Base-by-base conservation (phyloP, 73 alveolate species). In the Halteria grandinella region DNA sequence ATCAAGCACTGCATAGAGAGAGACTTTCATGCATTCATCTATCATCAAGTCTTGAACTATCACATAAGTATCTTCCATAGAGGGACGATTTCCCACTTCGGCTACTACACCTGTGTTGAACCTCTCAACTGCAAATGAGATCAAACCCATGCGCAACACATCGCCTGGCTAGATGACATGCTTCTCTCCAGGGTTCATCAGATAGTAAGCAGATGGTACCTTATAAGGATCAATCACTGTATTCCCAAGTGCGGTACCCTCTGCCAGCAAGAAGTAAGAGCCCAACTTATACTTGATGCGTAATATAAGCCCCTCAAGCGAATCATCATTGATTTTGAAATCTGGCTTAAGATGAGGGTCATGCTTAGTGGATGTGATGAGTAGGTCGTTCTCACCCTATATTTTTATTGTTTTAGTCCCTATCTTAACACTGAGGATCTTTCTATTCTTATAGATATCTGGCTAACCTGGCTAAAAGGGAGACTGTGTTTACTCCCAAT, bases 1-100 rank as follows among this genome's bases (percentile, higher is more conserved):
- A 64, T 92, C 98, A 39, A 69, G 85, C 14, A 92, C 92, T 29
- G 91, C 96, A 41, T 75, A 85, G 55, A 75, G 50, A 12, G 87
- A 55, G 51, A 76, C 64, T 20, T 78, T 79, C 63, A 87, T 32
- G 28, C 11, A 31, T 0, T 59, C 74, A 33, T 82, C 80, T 8
- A 72, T 58, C 7, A 54, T 44, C 59, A 86, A 29, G 49, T 70
- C 90, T 44, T 71, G 76, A 31, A 48, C 37, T 12, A 48, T 27
- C 0, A 29, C 32, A 27, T n/a, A 70, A 39, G 80, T 21, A 55
- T 85, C 96, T 76, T 89, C 93, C 90, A 72, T 85, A 2, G 57
- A 37, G 1, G 82, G 86, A 36, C 89, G 48, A 50, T 59, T 63
- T 44, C 93, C 93, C 17, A 31, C 71, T 25, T 79, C 91, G 32